Evolutionary conservation across 495 filamentous ascomycete species (phyloP), one percentile per base, ranked within the genome.

Genomic region (Aspergillus sclerotiicarbonarius): DNA sequence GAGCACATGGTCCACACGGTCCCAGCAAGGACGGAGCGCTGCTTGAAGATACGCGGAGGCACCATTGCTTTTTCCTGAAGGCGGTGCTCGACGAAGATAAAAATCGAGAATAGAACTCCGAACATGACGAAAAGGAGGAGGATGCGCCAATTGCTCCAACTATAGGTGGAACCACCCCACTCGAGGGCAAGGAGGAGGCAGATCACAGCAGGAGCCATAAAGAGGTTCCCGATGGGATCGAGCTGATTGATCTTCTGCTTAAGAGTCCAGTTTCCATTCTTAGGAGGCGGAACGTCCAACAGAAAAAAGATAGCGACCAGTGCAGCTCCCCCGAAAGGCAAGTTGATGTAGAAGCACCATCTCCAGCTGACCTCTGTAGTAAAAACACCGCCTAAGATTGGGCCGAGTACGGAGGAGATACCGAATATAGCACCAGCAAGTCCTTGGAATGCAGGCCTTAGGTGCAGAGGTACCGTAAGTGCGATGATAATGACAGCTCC

Each of bases 401-500:
- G 89, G 8, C 88, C 88, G 12, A 83, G 78, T 35, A 89, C 82
- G 9, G 76, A 82, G 0, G 88, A 84, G 19, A 94, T 80, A 12
- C 87, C 89, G 70, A 84, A 91, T 67, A 91, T 83, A 62, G 79
- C 80, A 12, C 86, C 85, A 39, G 92, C 78, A 37, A 87, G 56
- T n/a, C 88, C 87, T 18, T 78, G 84, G 63, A 87, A 88, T 33
- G 83, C 66, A 0, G 91, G 89, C 5, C 90, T 76, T 51, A 83
- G 82, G 4, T 71, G 69, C 0, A 91, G 73, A 0, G 89, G 88
- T 15, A 63, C 51, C 52, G 33, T 37, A 8, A 56, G 41, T 1
- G 52, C 79, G 1, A 94, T 76, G 62, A 93, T 90, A 44, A 89
- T 79, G 44, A 92, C 73, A 0, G 84, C 83, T 5, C 91, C 91